Base-by-base conservation (phyloP, 768 basidiomycete species). In the Suillus decipiens region DNA sequence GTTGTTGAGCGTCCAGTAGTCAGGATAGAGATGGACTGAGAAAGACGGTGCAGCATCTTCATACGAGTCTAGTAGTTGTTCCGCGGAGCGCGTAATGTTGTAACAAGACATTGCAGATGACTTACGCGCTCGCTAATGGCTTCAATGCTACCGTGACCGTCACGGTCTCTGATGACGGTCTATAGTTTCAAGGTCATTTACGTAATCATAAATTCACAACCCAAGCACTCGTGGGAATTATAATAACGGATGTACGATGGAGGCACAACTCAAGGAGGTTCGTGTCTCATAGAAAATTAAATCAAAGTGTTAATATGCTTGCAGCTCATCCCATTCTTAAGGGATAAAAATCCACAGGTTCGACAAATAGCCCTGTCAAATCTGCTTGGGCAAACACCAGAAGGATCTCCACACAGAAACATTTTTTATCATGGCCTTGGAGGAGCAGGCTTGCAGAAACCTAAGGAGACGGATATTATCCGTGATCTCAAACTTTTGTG, bases 401-500 rank as follows among this genome's bases (percentile, higher is more conserved):
- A 86, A 63, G 87, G 84, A 56, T 84, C 92, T 9, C 84, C 89
- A 0, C 76, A 92, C 74, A 82, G 95, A 62, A 77, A 79, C 67
- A 88, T 96, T 63, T 95, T 96, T 79, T 85, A 93, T 60, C 71
- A 82, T 11, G 86, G 85, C 31, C 75, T 89, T 37, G 80, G 84
- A 57, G 75, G 78, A 36, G 84, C 87, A 19, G 87, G 87, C 2
- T 71, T 90, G 19, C 78, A 86, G 67, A 80, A 84, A 61, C 70
- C 77, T 42, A 84, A 85, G 68, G 92, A 92, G 64, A 87, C 82
- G 61, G 84, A 88, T 65, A 68, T 88, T 41, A 86, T 96, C 60
- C 81, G 87, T 53, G 93, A 96, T 78, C 71, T 99, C 65, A 96
- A 95, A 72, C 72, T 91, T 0, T 78, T 98, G 54, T 98, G 96